phyloP scores from a whole-genome alignment of 208 protist genomes.

The Leishmania martiniquensis region DNA sequence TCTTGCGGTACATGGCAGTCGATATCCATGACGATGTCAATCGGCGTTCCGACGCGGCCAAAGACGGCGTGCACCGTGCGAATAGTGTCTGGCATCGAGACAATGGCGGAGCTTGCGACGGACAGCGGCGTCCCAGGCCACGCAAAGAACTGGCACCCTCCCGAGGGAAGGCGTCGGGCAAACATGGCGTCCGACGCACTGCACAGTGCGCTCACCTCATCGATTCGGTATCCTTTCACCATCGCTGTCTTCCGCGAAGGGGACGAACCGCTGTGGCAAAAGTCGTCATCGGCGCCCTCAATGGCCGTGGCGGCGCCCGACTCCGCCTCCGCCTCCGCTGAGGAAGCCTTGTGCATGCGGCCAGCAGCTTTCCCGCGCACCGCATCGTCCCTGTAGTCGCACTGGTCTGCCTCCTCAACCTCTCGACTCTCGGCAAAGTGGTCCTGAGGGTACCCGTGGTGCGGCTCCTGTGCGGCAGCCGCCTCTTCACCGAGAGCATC shows the following conservation, averaged over 20 bases:
- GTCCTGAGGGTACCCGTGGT: neutral
- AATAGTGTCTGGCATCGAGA: slow-evolving; percentile 87
- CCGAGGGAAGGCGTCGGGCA: slow-evolving; percentile 71
- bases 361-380: neutral
- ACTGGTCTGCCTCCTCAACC: neutral
- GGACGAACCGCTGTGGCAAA: neutral
- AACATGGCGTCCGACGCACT: slow-evolving; percentile 72
- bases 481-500: neutral
- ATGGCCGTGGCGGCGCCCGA: neutral
- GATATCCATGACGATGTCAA: slow-evolving; percentile 87
- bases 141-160: slow-evolving; percentile 90
- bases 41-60: slow-evolving; percentile 65
- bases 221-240: slow-evolving; percentile 82
- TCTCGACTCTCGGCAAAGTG: neutral
- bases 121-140: slow-evolving; percentile 80
- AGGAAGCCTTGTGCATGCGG: neutral
- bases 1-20: slow-evolving; percentile 88
- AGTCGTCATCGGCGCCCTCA: neutral
- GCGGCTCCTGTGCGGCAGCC: neutral
- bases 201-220: slow-evolving; percentile 74
- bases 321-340: neutral
- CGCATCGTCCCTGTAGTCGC: neutral
- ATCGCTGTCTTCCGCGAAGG: slow-evolving; percentile 66
- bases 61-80: slow-evolving; percentile 89
- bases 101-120: slow-evolving; percentile 71